These are phyloP conservation scores for Globisporangium nagaii DNA, from an alignment of 352 stramenopile species.

Conservation along the genomic window DNA sequence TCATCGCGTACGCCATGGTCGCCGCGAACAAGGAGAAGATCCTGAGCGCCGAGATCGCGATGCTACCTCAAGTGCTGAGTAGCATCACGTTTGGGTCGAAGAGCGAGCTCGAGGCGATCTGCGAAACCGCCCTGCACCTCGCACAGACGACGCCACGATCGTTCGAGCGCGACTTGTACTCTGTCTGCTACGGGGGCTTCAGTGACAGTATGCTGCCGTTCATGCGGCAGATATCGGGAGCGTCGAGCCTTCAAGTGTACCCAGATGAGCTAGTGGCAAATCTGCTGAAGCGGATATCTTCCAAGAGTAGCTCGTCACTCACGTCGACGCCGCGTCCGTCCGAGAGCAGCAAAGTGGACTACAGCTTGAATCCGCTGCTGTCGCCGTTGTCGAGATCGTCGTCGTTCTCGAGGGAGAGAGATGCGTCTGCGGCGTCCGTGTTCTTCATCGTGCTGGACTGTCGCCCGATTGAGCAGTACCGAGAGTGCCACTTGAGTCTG, in stretches of 20 bases:
- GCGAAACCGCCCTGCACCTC: conserved; percentile 38
- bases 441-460: conserved; percentile 86
- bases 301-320: neutral
- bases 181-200: conserved; percentile 77
- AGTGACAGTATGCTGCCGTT: conserved; percentile 61
- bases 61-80: conserved; percentile 79
- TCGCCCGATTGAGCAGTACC: conserved; percentile 63
- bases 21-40: conserved; percentile 50
- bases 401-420: conserved; percentile 32
- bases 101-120: conserved; percentile 58
- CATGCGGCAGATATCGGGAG: conserved; percentile 58
- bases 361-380: conserved; percentile 28
- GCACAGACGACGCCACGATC: conserved; percentile 66
- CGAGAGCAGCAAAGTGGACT: neutral
- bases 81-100: conserved; percentile 57
- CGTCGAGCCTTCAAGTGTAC: conserved; percentile 81
- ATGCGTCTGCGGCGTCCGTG: conserved; percentile 33
- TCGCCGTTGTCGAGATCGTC: conserved; percentile 17
- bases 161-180: conserved; percentile 77
- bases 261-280: conserved; percentile 78
- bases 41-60: conserved; percentile 57
- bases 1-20: conserved; percentile 84
- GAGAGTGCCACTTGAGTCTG: conserved; percentile 73
- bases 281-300: conserved; percentile 51
- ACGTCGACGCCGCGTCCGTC: neutral